Conservation (phyloP, 331 rosid genomes). For the Saraca asoca region DNA sequence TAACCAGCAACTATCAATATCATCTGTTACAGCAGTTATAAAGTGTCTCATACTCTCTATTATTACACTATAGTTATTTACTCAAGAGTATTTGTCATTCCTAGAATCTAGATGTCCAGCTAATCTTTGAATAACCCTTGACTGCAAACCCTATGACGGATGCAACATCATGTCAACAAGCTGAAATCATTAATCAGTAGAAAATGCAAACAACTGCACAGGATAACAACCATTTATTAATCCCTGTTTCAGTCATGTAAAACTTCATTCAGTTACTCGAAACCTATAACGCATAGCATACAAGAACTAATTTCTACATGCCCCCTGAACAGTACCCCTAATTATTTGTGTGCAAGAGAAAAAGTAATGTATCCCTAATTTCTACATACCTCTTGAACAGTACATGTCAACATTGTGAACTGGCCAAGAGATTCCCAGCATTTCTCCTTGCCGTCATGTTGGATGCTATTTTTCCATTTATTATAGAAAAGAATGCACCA, state of each 20-base stretch:
- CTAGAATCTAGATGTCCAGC: background rate
- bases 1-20: conserved; percentile 3
- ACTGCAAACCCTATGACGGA: background rate
- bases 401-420: conserved; percentile 6
- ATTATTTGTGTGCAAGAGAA: background rate
- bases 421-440: background rate
- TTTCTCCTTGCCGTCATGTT: conserved; percentile 14
- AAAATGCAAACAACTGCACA: background rate
- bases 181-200: background rate
- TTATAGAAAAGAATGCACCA: background rate
- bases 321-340: no score
- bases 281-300: no score
- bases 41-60: background rate
- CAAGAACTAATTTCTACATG: no score
- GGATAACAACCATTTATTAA: background rate
- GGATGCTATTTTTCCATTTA: background rate
- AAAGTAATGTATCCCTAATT: background rate
- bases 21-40: background rate
- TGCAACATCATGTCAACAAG: conserved; percentile 17
- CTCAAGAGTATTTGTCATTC: background rate
- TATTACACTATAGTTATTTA: background rate
- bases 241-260: no score
- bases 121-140: background rate
- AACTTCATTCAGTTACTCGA: no score
- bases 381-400: conserved; percentile 2